These are phyloP conservation scores for Neoboletus subvelutipes DNA, from an alignment of 768 basidiomycete genomes.

Conservation along the genomic window DNA sequence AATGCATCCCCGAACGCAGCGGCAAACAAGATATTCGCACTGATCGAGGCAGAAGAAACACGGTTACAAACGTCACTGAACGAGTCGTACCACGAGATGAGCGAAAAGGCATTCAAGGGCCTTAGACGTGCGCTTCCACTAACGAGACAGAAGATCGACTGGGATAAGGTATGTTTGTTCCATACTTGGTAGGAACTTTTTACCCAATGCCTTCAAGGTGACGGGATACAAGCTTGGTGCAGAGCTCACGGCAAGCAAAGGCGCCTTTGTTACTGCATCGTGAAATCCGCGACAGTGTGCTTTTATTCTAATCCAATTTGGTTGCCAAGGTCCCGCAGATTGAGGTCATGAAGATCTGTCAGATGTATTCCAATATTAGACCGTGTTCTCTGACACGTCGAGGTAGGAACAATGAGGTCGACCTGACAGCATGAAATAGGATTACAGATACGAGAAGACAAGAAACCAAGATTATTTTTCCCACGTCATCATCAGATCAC, in stretches of 20 bases:
- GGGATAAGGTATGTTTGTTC: slow-evolving; percentile 72
- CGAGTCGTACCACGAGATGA: slow-evolving; percentile 84
- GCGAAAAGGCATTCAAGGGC: slow-evolving; percentile 91
- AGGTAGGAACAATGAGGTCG: background rate
- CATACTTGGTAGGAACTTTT: background rate
- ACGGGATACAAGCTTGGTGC: slow-evolving; percentile 72
- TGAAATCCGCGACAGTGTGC: background rate
- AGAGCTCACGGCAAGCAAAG: slow-evolving; percentile 68
- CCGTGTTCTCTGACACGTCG: background rate
- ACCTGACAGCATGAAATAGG: background rate
- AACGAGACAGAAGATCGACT: slow-evolving; percentile 92
- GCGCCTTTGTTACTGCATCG: slow-evolving; percentile 41
- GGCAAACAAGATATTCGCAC: slow-evolving; percentile 72
- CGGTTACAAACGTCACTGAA: slow-evolving; percentile 78
- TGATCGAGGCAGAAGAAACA: slow-evolving; percentile 78
- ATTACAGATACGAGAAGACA: slow-evolving; percentile 6
- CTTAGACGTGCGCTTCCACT: slow-evolving; percentile 88
- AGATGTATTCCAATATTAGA: background rate
- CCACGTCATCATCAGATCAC: slow-evolving; percentile 24
- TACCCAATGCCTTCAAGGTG: slow-evolving; percentile 35
- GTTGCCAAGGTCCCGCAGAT: background rate
- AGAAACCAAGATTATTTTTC: background rate
- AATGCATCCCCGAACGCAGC: slow-evolving; percentile 50
- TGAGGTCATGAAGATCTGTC: slow-evolving; percentile 9
- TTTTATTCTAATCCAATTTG: background rate